phyloP scores from a whole-genome alignment of 495 filamentous ascomycete species.

The Cenococcum geophilum region DNA sequence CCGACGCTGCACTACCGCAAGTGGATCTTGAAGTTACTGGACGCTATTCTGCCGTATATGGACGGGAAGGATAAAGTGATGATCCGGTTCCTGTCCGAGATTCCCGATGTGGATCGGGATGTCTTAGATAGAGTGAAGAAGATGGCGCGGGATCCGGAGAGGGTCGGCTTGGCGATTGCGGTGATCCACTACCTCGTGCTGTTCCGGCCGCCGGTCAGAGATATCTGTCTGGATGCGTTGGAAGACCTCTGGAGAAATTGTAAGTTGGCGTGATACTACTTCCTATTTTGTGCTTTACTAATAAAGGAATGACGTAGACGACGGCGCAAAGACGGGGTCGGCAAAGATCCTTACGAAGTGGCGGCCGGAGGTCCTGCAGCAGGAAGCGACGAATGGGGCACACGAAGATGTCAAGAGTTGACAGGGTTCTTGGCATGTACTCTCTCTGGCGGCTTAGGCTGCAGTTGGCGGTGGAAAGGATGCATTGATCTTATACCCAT shows the following conservation, averaged over 20 bases:
- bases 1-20: slow-evolving; percentile 60
- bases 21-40: slow-evolving; percentile 73
- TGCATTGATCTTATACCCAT: slow-evolving; percentile 1
- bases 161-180: slow-evolving; percentile 51
- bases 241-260: slow-evolving; percentile 82
- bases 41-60: slow-evolving; percentile 81
- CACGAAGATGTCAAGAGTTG: neutral
- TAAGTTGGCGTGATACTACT: slow-evolving; percentile 41
- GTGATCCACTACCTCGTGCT: slow-evolving; percentile 66
- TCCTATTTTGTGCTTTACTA: slow-evolving; percentile 8
- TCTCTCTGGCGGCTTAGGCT: neutral
- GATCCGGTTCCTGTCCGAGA: slow-evolving; percentile 84
- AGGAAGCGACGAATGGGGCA: slow-evolving; percentile 12
- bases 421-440: neutral
- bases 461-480: neutral
- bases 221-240: slow-evolving; percentile 72
- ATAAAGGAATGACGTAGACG: slow-evolving; percentile 34
- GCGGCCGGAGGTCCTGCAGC: slow-evolving; percentile 44
- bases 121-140: slow-evolving; percentile 70
- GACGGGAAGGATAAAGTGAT: slow-evolving; percentile 81
- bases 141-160: slow-evolving; percentile 82
- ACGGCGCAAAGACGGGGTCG: slow-evolving; percentile 42
- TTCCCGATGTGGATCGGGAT: slow-evolving; percentile 66
- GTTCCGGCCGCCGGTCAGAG: slow-evolving; percentile 75
- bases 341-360: slow-evolving; percentile 47